Conservation (phyloP, 192 early-diverging fungal genomes). For the Coemansia sp. region DNA sequence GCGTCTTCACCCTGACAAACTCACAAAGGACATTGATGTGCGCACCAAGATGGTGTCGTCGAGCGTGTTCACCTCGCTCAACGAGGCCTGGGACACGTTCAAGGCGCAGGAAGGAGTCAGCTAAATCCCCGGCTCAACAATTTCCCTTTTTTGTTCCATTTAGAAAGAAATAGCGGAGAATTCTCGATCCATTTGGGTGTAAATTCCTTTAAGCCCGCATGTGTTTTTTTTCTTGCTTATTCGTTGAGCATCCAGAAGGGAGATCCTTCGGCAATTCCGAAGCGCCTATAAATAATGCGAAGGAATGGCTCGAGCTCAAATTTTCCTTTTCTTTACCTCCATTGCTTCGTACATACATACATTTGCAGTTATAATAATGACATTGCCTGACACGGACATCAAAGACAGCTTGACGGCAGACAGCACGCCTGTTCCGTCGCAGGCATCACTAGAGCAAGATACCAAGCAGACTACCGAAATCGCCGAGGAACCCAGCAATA, state of each 20-base stretch:
- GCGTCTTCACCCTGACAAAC: constrained; percentile 95
- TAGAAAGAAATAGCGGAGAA: constrained; percentile 24
- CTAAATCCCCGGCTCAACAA: neutral
- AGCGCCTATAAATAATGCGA: neutral
- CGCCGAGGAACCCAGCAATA: neutral
- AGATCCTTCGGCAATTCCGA: neutral
- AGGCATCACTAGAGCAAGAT: neutral
- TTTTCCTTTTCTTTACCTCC: neutral
- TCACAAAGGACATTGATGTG: constrained; percentile 76
- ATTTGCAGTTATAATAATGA: neutral
- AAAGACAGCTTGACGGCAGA: neutral
- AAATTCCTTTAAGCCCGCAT: neutral
- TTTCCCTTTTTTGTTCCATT: neutral
- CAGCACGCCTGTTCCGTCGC: neutral
- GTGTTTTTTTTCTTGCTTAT: neutral
- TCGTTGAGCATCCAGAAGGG: neutral
- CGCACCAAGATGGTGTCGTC: constrained; percentile 75
- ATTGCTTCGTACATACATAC: neutral
- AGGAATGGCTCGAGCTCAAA: neutral
- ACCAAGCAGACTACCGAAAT: neutral
- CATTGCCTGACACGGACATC: neutral
- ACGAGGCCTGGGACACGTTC: constrained; percentile 95
- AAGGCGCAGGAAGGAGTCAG: constrained; percentile 75
- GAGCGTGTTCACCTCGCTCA: constrained; percentile 82
- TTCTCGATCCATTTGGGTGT: neutral